Evolutionary conservation across 106 monocot genomes (phyloP), one percentile per base, ranked within the genome.

Genomic region (Allium cepa): DNA sequence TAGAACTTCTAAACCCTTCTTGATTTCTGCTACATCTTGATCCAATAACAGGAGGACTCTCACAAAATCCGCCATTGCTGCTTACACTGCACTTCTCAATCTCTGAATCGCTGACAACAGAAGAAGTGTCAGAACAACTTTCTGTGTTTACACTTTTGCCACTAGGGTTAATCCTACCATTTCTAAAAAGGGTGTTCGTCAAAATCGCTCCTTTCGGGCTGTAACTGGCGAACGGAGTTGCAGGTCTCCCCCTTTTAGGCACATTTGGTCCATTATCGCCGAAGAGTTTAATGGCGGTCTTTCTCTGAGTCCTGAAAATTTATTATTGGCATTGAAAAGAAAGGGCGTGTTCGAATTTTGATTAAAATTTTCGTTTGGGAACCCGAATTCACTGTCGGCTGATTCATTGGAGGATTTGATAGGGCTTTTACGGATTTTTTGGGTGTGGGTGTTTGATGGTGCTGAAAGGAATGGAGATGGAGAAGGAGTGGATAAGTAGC

Each of bases 11-110:
- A 18, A 77, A 56, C 47, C 88, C 91, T 12, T 76, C 52, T 45
- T 46, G 67, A 69, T 66, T 0, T 68, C 80, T 48, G 36, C 48
- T 49, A 56, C 61, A 70, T 48, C 80, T 59, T 48, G 49, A 45
- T 8, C 71, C 72, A 7, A 68, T 65, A 11, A 88, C 65, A 11
- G 87, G 80, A 13, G 97, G 97, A 70, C 97, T 99, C 1, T 84
- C 77, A 70, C 97, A 99, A 46, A 89, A 72, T 45, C 71, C 79
- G 0, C 76, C 80, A 0, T 58, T 75, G 17, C 67, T 78, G 26
- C 72, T 75, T 7, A 82, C 45, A 47, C 80, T 84, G 71, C 80
- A 69, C 28, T 45, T 63, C 7, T 89, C 88, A 0, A 46, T 22
- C 17, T 73, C 84, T 17, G 49, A 60, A 63, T 72, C 48, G 77